Base-by-base conservation (phyloP, 345 rosid genomes). In the Acer negundo region DNA sequence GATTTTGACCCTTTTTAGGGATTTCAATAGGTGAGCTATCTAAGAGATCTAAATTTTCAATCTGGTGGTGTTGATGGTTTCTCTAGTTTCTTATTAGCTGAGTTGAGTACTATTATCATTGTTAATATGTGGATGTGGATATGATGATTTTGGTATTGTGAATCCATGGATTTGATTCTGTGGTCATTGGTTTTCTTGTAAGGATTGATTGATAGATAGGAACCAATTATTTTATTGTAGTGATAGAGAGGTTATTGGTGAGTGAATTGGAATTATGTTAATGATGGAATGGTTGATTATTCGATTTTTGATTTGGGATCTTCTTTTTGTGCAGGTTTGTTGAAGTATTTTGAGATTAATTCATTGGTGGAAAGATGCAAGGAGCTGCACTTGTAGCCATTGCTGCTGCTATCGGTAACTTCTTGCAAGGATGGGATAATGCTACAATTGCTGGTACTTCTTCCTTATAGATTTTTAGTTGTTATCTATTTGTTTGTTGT, bases 381-480 rank as follows among this genome's bases (percentile, higher is more conserved):
- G 97, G 94, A 80, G 95, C 98, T 75, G 92, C 90, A 28, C 74
- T 88, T 70, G 99, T 96, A 73, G 99, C 99, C 82, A 87, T 96
- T 84, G 93, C 90, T 59, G 98, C 99, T 66, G 80, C 97, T 15
- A 75, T 96, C 69, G 99, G 99, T 67, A 96, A 91, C 89, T 94
- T 96, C 85, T 89, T 96, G 77, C 99, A 94, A 85, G 99, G 99
- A 87, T 96, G 99, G 99, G 99, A 96, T 87, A 96, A 94, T 87
- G 99, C 99, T 75, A 93, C 98, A 28, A 96, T 96, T 87, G 98
- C 99, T 74, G 98, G 99, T 96, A 86, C 73, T 79, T 73, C 19
- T 40, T 15, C 66, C 26, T 78, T 24, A 20, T 24, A 42, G 22
- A 38, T 22, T 70, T 47, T 70, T 47, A 16, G 0, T 76, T 83